These are phyloP conservation scores for Eucalyptus pumila DNA, from an alignment of 345 rosid species.

Conservation along the genomic window DNA sequence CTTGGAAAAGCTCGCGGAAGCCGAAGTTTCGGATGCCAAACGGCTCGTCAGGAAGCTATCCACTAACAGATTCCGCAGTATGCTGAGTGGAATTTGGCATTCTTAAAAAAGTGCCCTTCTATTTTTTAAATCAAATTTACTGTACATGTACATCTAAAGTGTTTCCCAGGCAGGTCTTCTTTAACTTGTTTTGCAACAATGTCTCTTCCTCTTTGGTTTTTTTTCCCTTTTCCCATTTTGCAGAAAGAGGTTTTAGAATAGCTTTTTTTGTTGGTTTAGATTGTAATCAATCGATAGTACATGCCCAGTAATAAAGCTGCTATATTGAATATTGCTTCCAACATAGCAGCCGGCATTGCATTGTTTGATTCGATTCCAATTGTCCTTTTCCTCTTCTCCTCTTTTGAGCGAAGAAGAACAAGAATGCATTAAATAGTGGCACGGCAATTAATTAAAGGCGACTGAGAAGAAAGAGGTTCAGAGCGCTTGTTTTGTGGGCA, in stretches of 20 bases:
- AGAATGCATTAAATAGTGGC: neutral
- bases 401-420: neutral
- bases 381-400: neutral
- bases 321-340: slow-evolving; percentile 8
- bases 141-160: slow-evolving; percentile 25
- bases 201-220: neutral
- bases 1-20: slow-evolving; percentile 80
- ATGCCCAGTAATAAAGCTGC: slow-evolving; percentile 6
- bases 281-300: slow-evolving; percentile 10
- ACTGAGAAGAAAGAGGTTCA: neutral
- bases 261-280: slow-evolving; percentile 1
- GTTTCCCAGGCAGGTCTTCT: neutral
- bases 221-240: neutral
- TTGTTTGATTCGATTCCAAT: neutral
- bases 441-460: neutral
- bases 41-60: slow-evolving; percentile 74
- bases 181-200: neutral
- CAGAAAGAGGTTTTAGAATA: slow-evolving; percentile 10
- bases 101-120: slow-evolving; percentile 12
- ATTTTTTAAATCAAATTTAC: neutral
- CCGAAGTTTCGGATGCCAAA: slow-evolving; percentile 75
- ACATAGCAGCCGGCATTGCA: neutral
- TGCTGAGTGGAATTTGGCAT: slow-evolving; percentile 82
- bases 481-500: slow-evolving; percentile 7
- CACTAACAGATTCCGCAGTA: slow-evolving; percentile 46